Percentiles rank a stretch among this genome's conserved stretches.
These are phyloP conservation scores for Colletotrichum sp. DNA, from an alignment of 2,329 filamentous ascomycete species.

Conservation along the genomic window DNA sequence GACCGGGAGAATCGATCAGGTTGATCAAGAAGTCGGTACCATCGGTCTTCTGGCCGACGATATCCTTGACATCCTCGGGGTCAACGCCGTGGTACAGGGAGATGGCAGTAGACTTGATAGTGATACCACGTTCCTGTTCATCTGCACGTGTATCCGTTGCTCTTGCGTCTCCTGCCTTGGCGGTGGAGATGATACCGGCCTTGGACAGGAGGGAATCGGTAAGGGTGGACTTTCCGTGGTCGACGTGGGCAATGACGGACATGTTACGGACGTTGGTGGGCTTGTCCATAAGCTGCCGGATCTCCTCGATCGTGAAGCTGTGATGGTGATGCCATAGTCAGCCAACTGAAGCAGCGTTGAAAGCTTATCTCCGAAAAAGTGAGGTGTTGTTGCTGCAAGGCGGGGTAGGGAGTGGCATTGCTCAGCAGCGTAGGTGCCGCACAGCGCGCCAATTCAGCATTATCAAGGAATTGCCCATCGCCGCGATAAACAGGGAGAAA, in stretches of 20 bases:
- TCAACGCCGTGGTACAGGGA: slow-evolving; percentile 92
- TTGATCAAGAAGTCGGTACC: slow-evolving; percentile 99
- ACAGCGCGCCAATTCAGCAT: neutral
- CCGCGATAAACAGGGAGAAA: neutral
- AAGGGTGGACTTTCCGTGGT: slow-evolving; percentile 99
- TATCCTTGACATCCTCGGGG: slow-evolving; percentile 91
- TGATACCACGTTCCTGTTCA: slow-evolving; percentile 99
- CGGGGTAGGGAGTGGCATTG: slow-evolving; percentile 5
- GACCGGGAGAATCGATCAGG: slow-evolving; percentile 99
- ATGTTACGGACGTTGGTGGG: slow-evolving; percentile 87
- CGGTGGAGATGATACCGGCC: slow-evolving; percentile 98
- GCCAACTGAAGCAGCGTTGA: slow-evolving; percentile 29
- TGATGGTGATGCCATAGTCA: slow-evolving; percentile 57
- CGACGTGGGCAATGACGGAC: slow-evolving; percentile 99
- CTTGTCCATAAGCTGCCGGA: slow-evolving; percentile 80
- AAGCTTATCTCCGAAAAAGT: slow-evolving; percentile 40
- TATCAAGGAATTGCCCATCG: neutral
- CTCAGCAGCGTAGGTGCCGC: neutral
- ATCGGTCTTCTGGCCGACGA: slow-evolving; percentile 83
- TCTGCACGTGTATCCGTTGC: slow-evolving; percentile 97
- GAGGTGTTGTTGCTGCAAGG: neutral
- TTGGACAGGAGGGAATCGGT: slow-evolving; percentile 99
- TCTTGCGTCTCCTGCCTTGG: slow-evolving; percentile 94
- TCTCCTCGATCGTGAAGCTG: slow-evolving; percentile 98
- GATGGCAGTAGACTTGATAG: slow-evolving; percentile 99